A percentile compares a stretch with the other conserved stretches of the same genome.
Conservation (phyloP, 495 filamentous ascomycete genomes). For the Aspergillus baeticus region DNA sequence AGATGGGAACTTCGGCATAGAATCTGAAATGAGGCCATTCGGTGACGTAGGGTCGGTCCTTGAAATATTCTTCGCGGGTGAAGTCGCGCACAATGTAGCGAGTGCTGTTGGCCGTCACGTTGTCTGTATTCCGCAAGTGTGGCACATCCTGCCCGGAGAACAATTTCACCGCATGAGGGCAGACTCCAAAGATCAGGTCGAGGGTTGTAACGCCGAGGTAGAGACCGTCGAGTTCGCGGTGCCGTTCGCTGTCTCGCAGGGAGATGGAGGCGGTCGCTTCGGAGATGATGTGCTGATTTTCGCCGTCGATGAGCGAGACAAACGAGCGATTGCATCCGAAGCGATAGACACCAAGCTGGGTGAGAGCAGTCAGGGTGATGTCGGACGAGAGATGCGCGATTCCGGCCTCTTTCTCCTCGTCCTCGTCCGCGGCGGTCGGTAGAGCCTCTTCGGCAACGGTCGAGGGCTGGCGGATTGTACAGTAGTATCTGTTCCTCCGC, state of each 20-base stretch:
- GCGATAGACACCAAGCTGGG: constrained; percentile 59
- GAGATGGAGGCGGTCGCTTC: constrained; percentile 59
- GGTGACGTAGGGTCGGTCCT: constrained; percentile 39
- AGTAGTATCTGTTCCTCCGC: constrained; percentile 29
- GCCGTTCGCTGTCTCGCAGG: constrained; percentile 33
- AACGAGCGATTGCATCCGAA: constrained; percentile 52
- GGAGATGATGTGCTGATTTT: constrained; percentile 60
- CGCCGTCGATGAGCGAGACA: constrained; percentile 59
- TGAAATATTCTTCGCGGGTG: constrained; percentile 46
- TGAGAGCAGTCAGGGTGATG: constrained; percentile 60
- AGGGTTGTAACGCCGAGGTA: constrained; percentile 47
- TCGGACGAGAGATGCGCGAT: constrained; percentile 42
- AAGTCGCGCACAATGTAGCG: constrained; percentile 54
- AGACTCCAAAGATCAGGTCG: constrained; percentile 44
- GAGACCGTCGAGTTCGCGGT: constrained; percentile 31
- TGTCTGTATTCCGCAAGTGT: constrained; percentile 22
- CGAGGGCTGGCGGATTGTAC: constrained; percentile 10
- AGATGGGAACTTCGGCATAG: constrained; percentile 64
- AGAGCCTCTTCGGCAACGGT: neutral
- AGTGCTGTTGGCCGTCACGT: constrained; percentile 28
- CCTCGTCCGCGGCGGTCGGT: neutral
- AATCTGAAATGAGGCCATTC: constrained; percentile 49
- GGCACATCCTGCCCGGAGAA: constrained; percentile 28
- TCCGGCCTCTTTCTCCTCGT: constrained; percentile 13
- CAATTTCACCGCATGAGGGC: constrained; percentile 44